Conservation (phyloP, 2,329 filamentous ascomycete species). For the Colletotrichum liriopes region DNA sequence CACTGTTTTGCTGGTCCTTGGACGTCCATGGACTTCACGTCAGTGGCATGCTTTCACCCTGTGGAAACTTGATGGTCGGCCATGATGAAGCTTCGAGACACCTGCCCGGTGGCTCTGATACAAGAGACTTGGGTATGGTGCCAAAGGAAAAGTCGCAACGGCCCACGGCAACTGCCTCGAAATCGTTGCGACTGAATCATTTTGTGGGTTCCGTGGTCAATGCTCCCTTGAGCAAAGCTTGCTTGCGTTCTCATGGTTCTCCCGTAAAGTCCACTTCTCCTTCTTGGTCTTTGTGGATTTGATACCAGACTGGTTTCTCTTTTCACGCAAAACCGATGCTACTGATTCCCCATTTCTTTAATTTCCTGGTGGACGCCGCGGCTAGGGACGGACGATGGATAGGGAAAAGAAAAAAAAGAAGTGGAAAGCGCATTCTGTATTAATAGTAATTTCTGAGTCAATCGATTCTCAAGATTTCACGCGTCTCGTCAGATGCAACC, state of each 20-base stretch:
- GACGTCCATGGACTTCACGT: constrained; percentile 15
- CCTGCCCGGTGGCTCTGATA: constrained; percentile 15
- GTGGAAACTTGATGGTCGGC: constrained; percentile 18
- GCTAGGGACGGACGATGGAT: not conserved
- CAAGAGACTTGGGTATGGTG: constrained; percentile 3
- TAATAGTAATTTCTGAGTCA: constrained; percentile 34
- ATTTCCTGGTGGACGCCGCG: constrained; percentile 12
- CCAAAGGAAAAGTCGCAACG: constrained; percentile 7
- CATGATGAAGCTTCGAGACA: constrained; percentile 29
- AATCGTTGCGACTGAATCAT: constrained; percentile 14
- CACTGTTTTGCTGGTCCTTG: constrained; percentile 12
- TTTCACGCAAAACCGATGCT: constrained; percentile 24
- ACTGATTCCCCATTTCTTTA: constrained; percentile 51
- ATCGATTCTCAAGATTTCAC: constrained; percentile 15
- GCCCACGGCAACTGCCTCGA: constrained; percentile 48
- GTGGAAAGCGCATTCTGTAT: constrained; percentile 33
- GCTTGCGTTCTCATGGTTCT: constrained; percentile 14
- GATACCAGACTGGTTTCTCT: constrained; percentile 27
- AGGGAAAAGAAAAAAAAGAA: not conserved
- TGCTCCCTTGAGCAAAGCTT: constrained; percentile 2
- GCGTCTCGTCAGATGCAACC: not conserved
- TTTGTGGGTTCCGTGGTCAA: constrained; percentile 21
- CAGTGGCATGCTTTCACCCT: not conserved
- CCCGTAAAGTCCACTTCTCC: constrained; percentile 20
- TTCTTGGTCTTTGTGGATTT: constrained; percentile 24